Conservation (phyloP, 306 rosid genomes). For the Dryas octopetala region DNA sequence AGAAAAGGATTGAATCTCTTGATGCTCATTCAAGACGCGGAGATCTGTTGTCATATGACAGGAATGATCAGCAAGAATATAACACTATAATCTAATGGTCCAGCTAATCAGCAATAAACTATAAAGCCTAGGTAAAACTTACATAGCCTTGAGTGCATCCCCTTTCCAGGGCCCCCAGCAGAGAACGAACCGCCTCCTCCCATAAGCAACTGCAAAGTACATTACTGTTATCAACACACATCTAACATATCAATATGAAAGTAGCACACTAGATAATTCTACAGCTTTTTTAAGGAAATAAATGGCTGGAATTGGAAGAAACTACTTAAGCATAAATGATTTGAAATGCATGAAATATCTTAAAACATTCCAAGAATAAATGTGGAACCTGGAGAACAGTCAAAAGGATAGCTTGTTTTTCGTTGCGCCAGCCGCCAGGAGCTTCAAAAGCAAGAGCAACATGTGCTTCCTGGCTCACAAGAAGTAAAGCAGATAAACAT, state of each 20-base stretch:
- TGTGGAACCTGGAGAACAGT: slow-evolving; percentile 84
- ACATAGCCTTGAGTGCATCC: slow-evolving; percentile 98
- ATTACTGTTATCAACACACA: slow-evolving; percentile 22
- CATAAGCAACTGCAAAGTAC: slow-evolving; percentile 73
- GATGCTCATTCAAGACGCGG: slow-evolving; percentile 77
- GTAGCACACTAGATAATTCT: not conserved
- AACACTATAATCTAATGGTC: not conserved
- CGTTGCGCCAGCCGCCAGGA: slow-evolving; percentile 95
- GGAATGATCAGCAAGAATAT: slow-evolving; percentile 11
- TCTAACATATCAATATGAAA: not conserved
- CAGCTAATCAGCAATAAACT: slow-evolving; percentile 16
- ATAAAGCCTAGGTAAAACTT: slow-evolving; percentile 36
- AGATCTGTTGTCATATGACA: slow-evolving; percentile 53
- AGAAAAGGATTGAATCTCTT: slow-evolving; percentile 75
- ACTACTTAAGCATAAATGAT: slow-evolving; percentile 13
- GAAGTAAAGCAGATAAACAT: slow-evolving; percentile 24
- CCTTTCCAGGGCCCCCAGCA: slow-evolving; percentile 95
- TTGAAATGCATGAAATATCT: slow-evolving; percentile 12
- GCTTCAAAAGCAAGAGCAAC: slow-evolving; percentile 97
- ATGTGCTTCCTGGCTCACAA: slow-evolving; percentile 62
- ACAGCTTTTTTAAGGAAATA: not conserved
- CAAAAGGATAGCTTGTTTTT: slow-evolving; percentile 80
- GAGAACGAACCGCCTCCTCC: slow-evolving; percentile 98
- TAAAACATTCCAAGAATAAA: slow-evolving; percentile 12
- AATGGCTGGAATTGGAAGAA: not conserved